Evolutionary conservation across 1,284 basidiomycete genomes (phyloP).

Genomic region (Hortiboletus rubellus): DNA sequence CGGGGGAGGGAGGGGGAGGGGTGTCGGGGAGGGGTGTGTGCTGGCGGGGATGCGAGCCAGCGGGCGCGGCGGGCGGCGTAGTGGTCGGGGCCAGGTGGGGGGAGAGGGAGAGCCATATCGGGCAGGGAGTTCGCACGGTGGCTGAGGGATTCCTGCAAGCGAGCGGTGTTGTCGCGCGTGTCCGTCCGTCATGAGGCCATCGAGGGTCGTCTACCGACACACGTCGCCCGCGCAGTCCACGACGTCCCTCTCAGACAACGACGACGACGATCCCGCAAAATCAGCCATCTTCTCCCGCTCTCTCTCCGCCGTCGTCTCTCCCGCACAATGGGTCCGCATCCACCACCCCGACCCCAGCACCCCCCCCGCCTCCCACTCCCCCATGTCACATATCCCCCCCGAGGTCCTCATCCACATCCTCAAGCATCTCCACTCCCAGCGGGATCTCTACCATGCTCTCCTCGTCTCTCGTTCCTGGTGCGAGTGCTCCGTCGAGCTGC

Average conservation of each 20-base stretch:
- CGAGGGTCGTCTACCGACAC: constrained; percentile 54
- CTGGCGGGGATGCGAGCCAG: constrained; percentile 48
- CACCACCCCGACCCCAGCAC: constrained; percentile 29
- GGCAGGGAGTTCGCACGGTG: constrained; percentile 25
- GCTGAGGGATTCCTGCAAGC: too few relatives aligned
- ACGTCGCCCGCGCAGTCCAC: constrained; percentile 56
- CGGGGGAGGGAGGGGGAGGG: constrained; percentile 44
- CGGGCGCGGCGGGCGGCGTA: constrained; percentile 60
- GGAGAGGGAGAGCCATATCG: constrained; percentile 39
- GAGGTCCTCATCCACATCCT: constrained; percentile 95
- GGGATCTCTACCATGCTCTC: constrained; percentile 75
- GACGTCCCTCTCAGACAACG: constrained; percentile 61
- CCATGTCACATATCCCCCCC: constrained; percentile 70
- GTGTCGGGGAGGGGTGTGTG: constrained; percentile 16
- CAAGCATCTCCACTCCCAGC: constrained; percentile 73
- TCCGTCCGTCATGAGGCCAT: constrained; percentile 29
- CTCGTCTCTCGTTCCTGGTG: constrained; percentile 93
- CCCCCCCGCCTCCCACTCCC: constrained; percentile 39
- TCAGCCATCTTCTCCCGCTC: constrained; percentile 50
- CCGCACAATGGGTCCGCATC: constrained; percentile 64
- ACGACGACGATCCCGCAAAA: constrained; percentile 58
- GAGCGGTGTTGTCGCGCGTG: not conserved
- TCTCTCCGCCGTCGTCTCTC: constrained; percentile 47
- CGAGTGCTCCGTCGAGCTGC: constrained; percentile 90
- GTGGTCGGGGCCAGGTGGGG: constrained; percentile 61